Evolutionary conservation across 305 asterid genomes (phyloP).

Genomic region (Solanum hybrid): DNA sequence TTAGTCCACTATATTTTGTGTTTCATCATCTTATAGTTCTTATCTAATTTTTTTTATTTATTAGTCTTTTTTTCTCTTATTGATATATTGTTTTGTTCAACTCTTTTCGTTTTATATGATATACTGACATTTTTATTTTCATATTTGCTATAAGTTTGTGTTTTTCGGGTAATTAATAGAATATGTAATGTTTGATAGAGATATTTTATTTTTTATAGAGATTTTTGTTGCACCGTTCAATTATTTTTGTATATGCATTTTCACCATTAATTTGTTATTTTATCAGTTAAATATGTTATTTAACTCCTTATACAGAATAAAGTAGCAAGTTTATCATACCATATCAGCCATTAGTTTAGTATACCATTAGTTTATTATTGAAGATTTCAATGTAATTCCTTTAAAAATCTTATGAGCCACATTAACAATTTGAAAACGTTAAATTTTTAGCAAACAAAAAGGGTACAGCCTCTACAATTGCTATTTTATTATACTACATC

Average conservation of each 20-base stretch:
- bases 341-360: neutral
- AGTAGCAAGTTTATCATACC: neutral
- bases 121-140: neutral
- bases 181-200: neutral
- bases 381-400: neutral
- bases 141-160: neutral
- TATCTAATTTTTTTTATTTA: too few species aligned
- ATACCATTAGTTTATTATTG: neutral
- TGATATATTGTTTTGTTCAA: too few species aligned
- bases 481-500: neutral
- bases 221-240: neutral
- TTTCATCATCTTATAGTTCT: too few species aligned
- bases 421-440: neutral
- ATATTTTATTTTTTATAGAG: neutral
- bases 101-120: too few species aligned
- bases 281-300: too few species aligned
- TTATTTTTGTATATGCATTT: neutral
- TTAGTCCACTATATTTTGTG: too few species aligned
- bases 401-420: neutral
- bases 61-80: too few species aligned
- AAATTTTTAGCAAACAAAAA: neutral
- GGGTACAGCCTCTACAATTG: neutral
- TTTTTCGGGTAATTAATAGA: neutral
- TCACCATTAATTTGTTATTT: neutral
- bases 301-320: neutral